These are phyloP conservation scores for Zygosaccharomyces rouxii DNA, from an alignment of 805 yeast genomes.

Conservation along the genomic window DNA sequence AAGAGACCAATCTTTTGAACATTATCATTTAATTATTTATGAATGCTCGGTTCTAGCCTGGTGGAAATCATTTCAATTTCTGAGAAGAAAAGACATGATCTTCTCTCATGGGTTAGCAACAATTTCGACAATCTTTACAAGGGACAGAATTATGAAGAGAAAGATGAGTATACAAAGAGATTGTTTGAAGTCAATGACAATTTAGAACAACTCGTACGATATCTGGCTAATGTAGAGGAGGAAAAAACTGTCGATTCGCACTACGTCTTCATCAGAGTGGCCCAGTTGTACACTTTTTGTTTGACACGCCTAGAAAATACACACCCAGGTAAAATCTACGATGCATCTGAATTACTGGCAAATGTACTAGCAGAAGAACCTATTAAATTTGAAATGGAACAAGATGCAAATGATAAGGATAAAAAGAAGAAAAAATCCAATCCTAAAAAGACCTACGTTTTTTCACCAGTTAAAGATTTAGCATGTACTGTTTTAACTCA, in stretches of 20 bases:
- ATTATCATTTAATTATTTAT: background rate
- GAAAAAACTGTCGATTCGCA: constrained; percentile 21
- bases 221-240: constrained; percentile 13
- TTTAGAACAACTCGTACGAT: constrained; percentile 13
- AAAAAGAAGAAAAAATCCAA: constrained; percentile 21
- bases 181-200: constrained; percentile 11
- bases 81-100: constrained; percentile 20
- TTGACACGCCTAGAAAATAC: constrained; percentile 14
- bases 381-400: constrained; percentile 11
- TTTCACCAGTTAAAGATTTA: constrained; percentile 29
- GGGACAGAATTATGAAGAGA: constrained; percentile 3
- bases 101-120: constrained; percentile 23
- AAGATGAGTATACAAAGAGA: constrained; percentile 1
- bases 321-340: constrained; percentile 26
- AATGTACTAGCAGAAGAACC: constrained; percentile 31
- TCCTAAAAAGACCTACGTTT: constrained; percentile 23
- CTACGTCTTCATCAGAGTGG: constrained; percentile 18
- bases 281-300: constrained; percentile 21
- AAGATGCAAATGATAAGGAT: constrained; percentile 4
- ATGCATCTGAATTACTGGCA: constrained; percentile 26
- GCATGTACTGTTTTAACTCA: constrained; percentile 30
- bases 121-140: constrained; percentile 15
- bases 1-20: background rate
- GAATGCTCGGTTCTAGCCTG: constrained; percentile 2
- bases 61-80: constrained; percentile 7